Base-by-base conservation (phyloP, 305 asterid species). In the Fraxinus latifolia region DNA sequence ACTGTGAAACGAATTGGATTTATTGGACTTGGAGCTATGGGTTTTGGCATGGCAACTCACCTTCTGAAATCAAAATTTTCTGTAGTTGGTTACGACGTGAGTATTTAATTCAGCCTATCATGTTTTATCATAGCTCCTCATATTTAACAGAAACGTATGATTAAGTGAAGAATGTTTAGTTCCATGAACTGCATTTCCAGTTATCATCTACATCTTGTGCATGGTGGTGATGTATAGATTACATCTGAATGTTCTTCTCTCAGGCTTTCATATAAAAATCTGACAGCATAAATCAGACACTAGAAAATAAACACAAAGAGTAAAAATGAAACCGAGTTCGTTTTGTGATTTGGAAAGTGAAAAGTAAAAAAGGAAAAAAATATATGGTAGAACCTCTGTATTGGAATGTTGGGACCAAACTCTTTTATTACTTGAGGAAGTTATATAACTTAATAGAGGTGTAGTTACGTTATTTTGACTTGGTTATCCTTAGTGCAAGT, bases 11-110 rank as follows among this genome's bases (percentile, higher is more conserved):
- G 89, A 82, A 90, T 94, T 50, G 99, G 97, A 85, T 95, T 95
- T 86, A 92, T 95, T 85, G 99, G 99, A 82, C 94, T 95, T 82
- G 99, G 99, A 87, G 98, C 99, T 77, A 95, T 95, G 99, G 99
- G 99, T 79, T 93, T 94, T 88, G 99, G 99, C 91, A 95, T 95
- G 98, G 99, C 99, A 77, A 94, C 94, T 67, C 97, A 94, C 84
- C 90, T 95, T 83, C 84, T 95, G 87, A 92, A 91, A 85, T 94
- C 97, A 78, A 88, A 93, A 82, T 94, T 92, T 89, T 82, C 83
- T 29, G 95, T 95, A 15, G 84, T 79, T 85, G 99, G 98, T 82
- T 95, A 77, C 88, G 99, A 95, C 88, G 99, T 95, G 90, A 90
- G 91, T 86, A 74, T 78, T 85, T 86, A 80, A 53, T 85, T 60